These are phyloP conservation scores for Tricholoma flavovirens DNA, from an alignment of 768 basidiomycete species.

Conservation along the genomic window DNA sequence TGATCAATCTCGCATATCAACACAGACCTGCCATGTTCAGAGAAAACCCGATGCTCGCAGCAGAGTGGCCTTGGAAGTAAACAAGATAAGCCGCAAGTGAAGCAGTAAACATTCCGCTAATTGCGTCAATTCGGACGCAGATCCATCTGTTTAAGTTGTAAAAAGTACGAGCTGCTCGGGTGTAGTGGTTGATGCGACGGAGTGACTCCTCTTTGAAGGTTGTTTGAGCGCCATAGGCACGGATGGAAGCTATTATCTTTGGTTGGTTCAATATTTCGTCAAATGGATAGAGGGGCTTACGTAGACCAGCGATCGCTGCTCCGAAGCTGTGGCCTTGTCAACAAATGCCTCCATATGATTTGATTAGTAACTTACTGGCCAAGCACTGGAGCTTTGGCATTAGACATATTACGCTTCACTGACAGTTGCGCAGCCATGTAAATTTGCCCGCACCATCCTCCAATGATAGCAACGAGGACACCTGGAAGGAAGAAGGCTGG, in stretches of 20 bases:
- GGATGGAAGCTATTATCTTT: conserved; percentile 40
- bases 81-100: conserved; percentile 52
- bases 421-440: conserved; percentile 44
- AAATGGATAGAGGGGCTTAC: conserved; percentile 20
- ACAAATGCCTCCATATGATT: neutral
- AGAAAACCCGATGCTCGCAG: conserved; percentile 44
- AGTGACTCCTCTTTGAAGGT: conserved; percentile 39
- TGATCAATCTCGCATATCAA: conserved; percentile 23
- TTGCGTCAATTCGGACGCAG: conserved; percentile 47
- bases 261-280: neutral
- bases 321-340: conserved; percentile 31
- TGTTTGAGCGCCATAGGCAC: conserved; percentile 59
- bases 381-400: conserved; percentile 30
- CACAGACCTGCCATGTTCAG: conserved; percentile 45
- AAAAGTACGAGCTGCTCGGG: conserved; percentile 39
- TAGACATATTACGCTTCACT: conserved; percentile 43
- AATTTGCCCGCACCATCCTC: conserved; percentile 36
- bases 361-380: conserved; percentile 35
- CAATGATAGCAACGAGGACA: conserved; percentile 34
- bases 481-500: conserved; percentile 46
- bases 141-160: conserved; percentile 49
- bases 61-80: conserved; percentile 35
- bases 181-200: conserved; percentile 49
- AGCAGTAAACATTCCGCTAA: conserved; percentile 52
- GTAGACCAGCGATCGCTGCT: conserved; percentile 53